A percentile compares a stretch with the other conserved stretches of the same genome.
phyloP scores from a whole-genome alignment of 2,329 filamentous ascomycete species.

The Colletotrichum viniferum region DNA sequence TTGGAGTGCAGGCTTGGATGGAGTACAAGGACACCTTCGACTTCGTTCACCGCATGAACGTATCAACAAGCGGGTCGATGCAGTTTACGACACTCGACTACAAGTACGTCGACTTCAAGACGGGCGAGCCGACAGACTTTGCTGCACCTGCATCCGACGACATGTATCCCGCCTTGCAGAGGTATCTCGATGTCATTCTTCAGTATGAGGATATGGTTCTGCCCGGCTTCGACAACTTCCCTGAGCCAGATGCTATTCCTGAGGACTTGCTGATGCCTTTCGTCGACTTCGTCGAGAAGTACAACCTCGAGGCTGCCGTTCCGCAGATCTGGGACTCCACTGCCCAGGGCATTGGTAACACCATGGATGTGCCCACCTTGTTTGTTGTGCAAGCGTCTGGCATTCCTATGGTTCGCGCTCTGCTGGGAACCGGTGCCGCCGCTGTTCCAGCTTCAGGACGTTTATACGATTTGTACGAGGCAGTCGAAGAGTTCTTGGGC shows the following conservation, averaged over 20 bases:
- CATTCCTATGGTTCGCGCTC: slow-evolving; percentile 24
- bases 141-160: slow-evolving; percentile 25
- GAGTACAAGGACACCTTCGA: slow-evolving; percentile 36
- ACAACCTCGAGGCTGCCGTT: slow-evolving; percentile 46
- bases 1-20: slow-evolving; percentile 27
- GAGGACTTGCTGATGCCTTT: slow-evolving; percentile 51
- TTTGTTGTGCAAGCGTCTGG: slow-evolving; percentile 21
- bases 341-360: slow-evolving; percentile 24
- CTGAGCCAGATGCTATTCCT: slow-evolving; percentile 44
- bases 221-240: slow-evolving; percentile 43
- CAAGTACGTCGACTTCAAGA: slow-evolving; percentile 39
- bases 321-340: slow-evolving; percentile 26
- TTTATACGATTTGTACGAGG: slow-evolving; percentile 24
- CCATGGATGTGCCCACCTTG: slow-evolving; percentile 21
- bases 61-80: slow-evolving; percentile 32
- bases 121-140: slow-evolving; percentile 34
- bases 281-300: slow-evolving; percentile 51
- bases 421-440: slow-evolving; percentile 22
- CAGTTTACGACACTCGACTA: slow-evolving; percentile 17
- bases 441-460: slow-evolving; percentile 25
- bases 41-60: slow-evolving; percentile 34
- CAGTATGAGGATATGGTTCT: slow-evolving; percentile 36
- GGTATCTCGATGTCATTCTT: slow-evolving; percentile 31
- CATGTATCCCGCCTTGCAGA: slow-evolving; percentile 28
- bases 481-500: slow-evolving; percentile 20